Conservation (phyloP, 2,329 filamentous ascomycete species). For the Xylariaceae sp. region DNA sequence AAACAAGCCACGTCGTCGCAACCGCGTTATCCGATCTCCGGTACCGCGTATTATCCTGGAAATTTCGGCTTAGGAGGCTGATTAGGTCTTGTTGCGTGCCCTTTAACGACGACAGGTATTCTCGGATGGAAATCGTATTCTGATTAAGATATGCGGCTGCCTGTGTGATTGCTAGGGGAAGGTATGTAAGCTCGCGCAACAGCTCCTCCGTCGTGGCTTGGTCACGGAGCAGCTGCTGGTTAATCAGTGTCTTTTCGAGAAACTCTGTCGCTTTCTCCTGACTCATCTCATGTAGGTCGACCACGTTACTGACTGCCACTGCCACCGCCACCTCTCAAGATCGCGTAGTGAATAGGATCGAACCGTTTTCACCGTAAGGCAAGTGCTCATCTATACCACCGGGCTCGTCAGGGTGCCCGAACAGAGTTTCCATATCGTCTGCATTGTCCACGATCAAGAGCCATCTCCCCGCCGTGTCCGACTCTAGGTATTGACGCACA, state of each 20-base stretch:
- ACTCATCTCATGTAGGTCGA: conserved; percentile 32
- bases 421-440: conserved; percentile 33
- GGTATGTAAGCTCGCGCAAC: conserved; percentile 32
- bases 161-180: conserved; percentile 41
- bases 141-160: conserved; percentile 40
- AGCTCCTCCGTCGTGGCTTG: conserved; percentile 17
- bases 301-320: conserved; percentile 22
- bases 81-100: conserved; percentile 30
- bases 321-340: conserved; percentile 29
- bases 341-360: conserved; percentile 37
- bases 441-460: conserved; percentile 41
- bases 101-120: conserved; percentile 34
- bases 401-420: conserved; percentile 8
- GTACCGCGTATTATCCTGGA: conserved; percentile 33
- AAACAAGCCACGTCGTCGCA: conserved; percentile 37
- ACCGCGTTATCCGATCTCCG: conserved; percentile 31
- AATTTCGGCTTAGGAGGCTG: conserved; percentile 32
- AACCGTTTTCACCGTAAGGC: conserved; percentile 31
- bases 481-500: conserved; percentile 25
- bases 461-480: conserved; percentile 31
- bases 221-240: conserved; percentile 29
- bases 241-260: conserved; percentile 28
- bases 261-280: conserved; percentile 24
- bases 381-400: conserved; percentile 29
- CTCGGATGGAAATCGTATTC: conserved; percentile 19